Conservation (phyloP, 106 monocot genomes). For the Allium fistulosum region DNA sequence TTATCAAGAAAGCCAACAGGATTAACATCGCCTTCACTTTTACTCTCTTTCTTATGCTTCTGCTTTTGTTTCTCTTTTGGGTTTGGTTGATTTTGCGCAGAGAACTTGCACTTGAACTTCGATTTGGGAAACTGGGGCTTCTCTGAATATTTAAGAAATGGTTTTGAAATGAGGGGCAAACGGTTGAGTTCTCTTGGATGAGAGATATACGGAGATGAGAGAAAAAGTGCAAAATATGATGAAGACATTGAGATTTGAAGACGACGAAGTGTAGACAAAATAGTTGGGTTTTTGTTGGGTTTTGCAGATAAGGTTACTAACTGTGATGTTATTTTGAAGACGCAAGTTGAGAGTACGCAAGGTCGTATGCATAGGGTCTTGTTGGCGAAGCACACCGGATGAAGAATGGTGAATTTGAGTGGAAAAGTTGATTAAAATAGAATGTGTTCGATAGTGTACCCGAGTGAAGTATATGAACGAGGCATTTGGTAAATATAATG, state of each 20-base stretch:
- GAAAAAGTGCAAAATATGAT: not conserved
- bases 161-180: not conserved
- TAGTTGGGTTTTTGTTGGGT: not conserved
- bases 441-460: too few species aligned
- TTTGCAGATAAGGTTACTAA: conserved; percentile 1
- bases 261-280: not conserved
- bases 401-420: too few species aligned
- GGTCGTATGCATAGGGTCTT: too few species aligned
- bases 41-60: not conserved
- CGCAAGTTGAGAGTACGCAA: too few species aligned
- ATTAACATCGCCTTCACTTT: conserved; percentile 22
- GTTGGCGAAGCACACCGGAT: too few species aligned
- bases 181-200: not conserved
- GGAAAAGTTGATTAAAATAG: too few species aligned
- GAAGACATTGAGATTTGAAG: not conserved
- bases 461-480: too few species aligned
- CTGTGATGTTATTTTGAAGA: not conserved
- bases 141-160: not conserved
- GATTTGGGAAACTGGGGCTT: not conserved
- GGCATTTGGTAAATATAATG: too few species aligned
- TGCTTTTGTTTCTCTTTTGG: conserved; percentile 13
- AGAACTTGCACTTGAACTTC: conserved; percentile 9
- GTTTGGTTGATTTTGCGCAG: conserved; percentile 14
- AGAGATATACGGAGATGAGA: not conserved
- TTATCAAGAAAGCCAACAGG: conserved; percentile 57